These are phyloP conservation scores for Saccharomycopsis sp. DNA, from an alignment of 805 yeast genomes.

Conservation along the genomic window DNA sequence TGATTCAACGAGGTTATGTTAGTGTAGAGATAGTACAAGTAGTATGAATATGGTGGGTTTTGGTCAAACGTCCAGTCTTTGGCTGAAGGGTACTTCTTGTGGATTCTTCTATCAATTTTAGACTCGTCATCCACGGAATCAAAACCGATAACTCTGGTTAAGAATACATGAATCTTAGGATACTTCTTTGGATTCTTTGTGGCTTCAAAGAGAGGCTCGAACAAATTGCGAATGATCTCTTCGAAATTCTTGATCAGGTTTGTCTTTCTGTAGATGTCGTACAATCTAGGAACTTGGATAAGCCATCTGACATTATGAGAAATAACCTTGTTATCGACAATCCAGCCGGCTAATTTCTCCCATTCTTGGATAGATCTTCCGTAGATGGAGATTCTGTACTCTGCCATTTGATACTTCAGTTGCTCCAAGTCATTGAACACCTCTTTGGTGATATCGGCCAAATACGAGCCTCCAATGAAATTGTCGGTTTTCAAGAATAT, in stretches of 20 bases:
- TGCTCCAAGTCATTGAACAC: constrained; percentile 92
- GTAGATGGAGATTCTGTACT: constrained; percentile 89
- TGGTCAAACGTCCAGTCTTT: constrained; percentile 65
- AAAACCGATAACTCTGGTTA: constrained; percentile 93
- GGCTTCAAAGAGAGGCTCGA: constrained; percentile 86
- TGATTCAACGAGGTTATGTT: constrained; percentile 81
- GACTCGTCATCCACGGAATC: constrained; percentile 99
- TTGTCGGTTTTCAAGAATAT: constrained; percentile 94
- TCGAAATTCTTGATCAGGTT: constrained; percentile 66
- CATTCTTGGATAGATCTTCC: constrained; percentile 89
- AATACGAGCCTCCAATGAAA: constrained; percentile 76
- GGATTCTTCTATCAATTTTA: constrained; percentile 77
- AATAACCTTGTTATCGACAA: constrained; percentile 82
- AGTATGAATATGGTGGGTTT: constrained; percentile 98
- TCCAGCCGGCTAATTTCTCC: constrained; percentile 95
- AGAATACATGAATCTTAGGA: constrained; percentile 85
- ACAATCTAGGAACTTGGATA: constrained; percentile 89
- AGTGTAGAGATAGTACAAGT: constrained; percentile 81
- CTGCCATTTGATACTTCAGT: constrained; percentile 96
- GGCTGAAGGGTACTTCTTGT: constrained; percentile 81
- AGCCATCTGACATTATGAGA: constrained; percentile 97
- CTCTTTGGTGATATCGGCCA: constrained; percentile 91
- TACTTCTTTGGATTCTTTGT: constrained; percentile 75
- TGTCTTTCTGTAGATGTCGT: constrained; percentile 77
- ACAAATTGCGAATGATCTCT: constrained; percentile 71